Percentiles rank a stretch among this genome's conserved stretches.
Conservation (phyloP, 768 basidiomycete species). For the Dacryopinax spathularia region DNA sequence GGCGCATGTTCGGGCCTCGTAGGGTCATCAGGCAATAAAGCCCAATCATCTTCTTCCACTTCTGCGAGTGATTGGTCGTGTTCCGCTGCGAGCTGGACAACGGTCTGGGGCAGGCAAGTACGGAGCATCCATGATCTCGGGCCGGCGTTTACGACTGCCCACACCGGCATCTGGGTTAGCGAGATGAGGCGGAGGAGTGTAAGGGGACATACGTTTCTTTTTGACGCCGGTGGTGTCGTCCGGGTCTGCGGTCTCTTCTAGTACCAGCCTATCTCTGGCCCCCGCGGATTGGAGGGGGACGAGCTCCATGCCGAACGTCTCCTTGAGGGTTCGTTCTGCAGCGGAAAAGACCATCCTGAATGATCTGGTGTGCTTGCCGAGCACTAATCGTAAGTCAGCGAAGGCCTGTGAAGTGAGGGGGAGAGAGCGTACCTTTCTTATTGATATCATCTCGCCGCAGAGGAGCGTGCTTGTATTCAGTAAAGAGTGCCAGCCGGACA, state of each 20-base stretch:
- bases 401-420: neutral
- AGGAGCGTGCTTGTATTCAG: conserved; percentile 51
- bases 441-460: conserved; percentile 72
- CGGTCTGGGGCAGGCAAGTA: conserved; percentile 47
- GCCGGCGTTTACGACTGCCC: conserved; percentile 40
- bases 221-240: conserved; percentile 41
- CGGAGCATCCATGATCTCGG: conserved; percentile 77
- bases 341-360: conserved; percentile 50
- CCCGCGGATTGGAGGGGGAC: conserved; percentile 57
- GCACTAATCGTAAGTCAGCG: conserved; percentile 23
- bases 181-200: neutral
- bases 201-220: conserved; percentile 42
- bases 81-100: conserved; percentile 46
- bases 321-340: conserved; percentile 51
- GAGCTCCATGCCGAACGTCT: conserved; percentile 71
- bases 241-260: conserved; percentile 23
- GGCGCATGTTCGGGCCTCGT: conserved; percentile 31
- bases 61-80: conserved; percentile 34
- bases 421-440: conserved; percentile 49
- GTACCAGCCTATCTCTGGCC: conserved; percentile 35
- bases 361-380: conserved; percentile 35
- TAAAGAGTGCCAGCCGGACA: conserved; percentile 68
- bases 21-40: conserved; percentile 27
- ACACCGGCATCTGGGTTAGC: neutral
- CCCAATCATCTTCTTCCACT: conserved; percentile 34